These are phyloP conservation scores for Nicotiana otophora DNA, from an alignment of 257 asterid species.

Conservation along the genomic window DNA sequence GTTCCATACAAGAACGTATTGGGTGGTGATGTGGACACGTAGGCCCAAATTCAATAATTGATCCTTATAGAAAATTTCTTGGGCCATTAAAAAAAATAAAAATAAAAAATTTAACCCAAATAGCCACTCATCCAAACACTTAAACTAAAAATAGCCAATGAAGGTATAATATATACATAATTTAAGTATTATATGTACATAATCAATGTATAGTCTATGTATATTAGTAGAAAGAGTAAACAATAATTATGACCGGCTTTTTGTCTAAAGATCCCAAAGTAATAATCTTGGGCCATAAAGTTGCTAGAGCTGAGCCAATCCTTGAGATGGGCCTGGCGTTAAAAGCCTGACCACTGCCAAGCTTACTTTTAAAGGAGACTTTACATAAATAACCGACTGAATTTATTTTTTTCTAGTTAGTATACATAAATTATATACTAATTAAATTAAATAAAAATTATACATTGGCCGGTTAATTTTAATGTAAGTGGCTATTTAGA, in stretches of 20 bases:
- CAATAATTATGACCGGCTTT: no score
- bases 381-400: no score
- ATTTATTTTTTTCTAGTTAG: no score
- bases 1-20: not conserved
- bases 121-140: no score
- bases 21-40: not conserved
- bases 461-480: rapidly evolving
- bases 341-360: not conserved
- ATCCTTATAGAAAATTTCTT: not conserved
- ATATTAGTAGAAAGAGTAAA: no score
- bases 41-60: not conserved
- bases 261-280: no score
- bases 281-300: not conserved
- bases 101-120: rapidly evolving
- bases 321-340: not conserved
- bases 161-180: no score
- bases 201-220: no score
- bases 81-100: not conserved
- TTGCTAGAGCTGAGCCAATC: not conserved
- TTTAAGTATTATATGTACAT: no score
- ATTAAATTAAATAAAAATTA: not conserved
- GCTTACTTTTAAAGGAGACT: no score
- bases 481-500: no score
- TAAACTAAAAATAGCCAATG: no score
- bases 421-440: not conserved